Base-by-base conservation (phyloP, 2,329 filamentous ascomycete genomes). In the Phialophora tarda region DNA sequence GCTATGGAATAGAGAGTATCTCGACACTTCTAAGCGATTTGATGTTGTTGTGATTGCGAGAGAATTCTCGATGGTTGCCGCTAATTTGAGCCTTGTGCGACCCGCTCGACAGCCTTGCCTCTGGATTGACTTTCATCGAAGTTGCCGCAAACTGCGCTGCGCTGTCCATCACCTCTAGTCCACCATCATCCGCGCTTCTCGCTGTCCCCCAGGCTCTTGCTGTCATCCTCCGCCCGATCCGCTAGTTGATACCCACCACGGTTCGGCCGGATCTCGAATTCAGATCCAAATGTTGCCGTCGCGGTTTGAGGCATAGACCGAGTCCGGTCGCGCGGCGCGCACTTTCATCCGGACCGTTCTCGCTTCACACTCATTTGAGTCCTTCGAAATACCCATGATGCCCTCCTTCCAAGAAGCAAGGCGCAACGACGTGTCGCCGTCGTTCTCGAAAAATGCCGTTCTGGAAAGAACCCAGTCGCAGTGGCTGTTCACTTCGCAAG, bases 401-500 rank as follows among this genome's bases (percentile, higher is more conserved):
- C 67, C 69, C 55, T 65, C 67, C 6, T 63, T 69, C 28, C 66
- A 53, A 30, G 58, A 68, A 12, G 38, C 53, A 24, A 41, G 59
- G 17, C 59, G 53, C 17, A 51, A 56, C n/a, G 66, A 66, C 32
- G 65, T 38, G 50, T 65, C 65, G 44, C 68, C 65, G 17, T 23
- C 55, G 17, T 59, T 66, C 44, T 60, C 65, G 10, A 65, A 61
- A 11, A 69, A 69, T 47, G 51, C 60, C 14, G 68, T 67, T 53
- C 41, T 70, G 76, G 86, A 63, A 55, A 82, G 84, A 68, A 79
- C 82, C 50, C 85, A 89, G 75, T 80, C 82, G 71, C 94, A 98
- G 83, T 99, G 95, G 95, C 85, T 92, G 63, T 98, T 97, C 77
- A 91, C 89, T 14, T 85, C 91, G 54, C 89, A 92, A 56, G 95